Percentiles rank a stretch among this genome's conserved stretches.
These are phyloP conservation scores for Botryobasidium botryosum DNA, from an alignment of 768 basidiomycete genomes.

Conservation along the genomic window DNA sequence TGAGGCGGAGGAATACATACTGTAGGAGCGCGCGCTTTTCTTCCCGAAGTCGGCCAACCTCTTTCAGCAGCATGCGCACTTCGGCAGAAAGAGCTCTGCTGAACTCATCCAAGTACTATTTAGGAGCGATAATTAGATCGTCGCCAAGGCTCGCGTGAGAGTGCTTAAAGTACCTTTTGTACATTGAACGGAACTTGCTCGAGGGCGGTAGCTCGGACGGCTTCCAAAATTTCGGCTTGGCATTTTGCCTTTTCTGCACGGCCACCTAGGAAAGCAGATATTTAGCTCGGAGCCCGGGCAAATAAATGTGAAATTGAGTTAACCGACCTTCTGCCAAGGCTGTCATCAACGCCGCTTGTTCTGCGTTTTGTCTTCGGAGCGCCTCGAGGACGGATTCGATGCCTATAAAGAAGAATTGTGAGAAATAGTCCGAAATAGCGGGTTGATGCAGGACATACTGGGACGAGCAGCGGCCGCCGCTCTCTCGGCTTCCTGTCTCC, in stretches of 20 bases:
- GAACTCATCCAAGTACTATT: slow-evolving; percentile 63
- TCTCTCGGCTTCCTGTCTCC: slow-evolving; percentile 35
- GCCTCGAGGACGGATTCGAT: slow-evolving; percentile 44
- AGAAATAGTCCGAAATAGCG: slow-evolving; percentile 10
- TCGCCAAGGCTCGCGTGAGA: slow-evolving; percentile 2
- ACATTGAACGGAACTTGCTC: slow-evolving; percentile 74
- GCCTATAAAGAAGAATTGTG: slow-evolving; percentile 22
- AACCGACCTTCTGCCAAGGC: slow-evolving; percentile 21
- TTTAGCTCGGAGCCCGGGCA: too few species aligned
- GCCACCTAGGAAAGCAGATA: slow-evolving; percentile 32
- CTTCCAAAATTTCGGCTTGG: slow-evolving; percentile 48
- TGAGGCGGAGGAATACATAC: slow-evolving; percentile 30
- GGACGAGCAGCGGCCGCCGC: slow-evolving; percentile 37
- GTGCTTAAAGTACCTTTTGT: slow-evolving; percentile 36
- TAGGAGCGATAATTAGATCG: background rate
- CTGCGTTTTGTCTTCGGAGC: slow-evolving; percentile 38
- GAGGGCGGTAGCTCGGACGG: slow-evolving; percentile 51
- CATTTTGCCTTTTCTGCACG: slow-evolving; percentile 46
- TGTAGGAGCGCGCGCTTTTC: slow-evolving; percentile 62
- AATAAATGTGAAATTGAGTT: too few species aligned
- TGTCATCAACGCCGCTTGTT: slow-evolving; percentile 39
- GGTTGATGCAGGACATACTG: slow-evolving; percentile 24
- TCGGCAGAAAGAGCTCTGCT: slow-evolving; percentile 69
- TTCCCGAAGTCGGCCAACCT: slow-evolving; percentile 70
- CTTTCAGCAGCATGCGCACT: slow-evolving; percentile 65